A percentile compares a stretch with the other conserved stretches of the same genome.
Conservation (phyloP, 306 rosid species). For the Pyrus pyrifolia region DNA sequence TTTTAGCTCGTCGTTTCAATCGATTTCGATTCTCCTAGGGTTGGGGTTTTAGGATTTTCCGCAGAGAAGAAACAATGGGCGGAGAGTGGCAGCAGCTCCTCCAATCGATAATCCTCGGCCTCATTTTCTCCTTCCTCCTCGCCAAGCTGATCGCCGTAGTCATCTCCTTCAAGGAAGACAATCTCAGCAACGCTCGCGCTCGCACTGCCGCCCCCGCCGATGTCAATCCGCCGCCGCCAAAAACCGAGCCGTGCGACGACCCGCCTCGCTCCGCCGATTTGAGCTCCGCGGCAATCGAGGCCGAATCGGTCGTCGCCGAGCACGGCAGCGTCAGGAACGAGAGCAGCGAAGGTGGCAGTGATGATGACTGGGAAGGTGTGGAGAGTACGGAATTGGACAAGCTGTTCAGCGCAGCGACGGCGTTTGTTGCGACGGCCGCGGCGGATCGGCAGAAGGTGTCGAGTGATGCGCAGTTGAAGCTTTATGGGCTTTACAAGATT, state of each 20-base stretch:
- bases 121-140: constrained; percentile 89
- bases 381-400: constrained; percentile 91
- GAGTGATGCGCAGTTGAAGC: constrained; percentile 65
- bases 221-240: neutral
- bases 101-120: constrained; percentile 71
- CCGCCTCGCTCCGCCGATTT: constrained; percentile 1
- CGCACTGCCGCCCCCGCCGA: neutral
- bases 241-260: neutral
- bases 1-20: neutral
- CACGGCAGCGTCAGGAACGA: constrained; percentile 81
- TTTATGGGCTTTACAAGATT: constrained; percentile 85
- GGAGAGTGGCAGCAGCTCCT: constrained; percentile 76
- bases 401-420: constrained; percentile 82
- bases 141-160: constrained; percentile 88
- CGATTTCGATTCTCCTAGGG: neutral
- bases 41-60: neutral
- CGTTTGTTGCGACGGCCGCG: constrained; percentile 84
- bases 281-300: constrained; percentile 26
- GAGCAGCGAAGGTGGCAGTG: constrained; percentile 29
- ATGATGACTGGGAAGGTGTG: constrained; percentile 98
- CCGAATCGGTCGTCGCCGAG: constrained; percentile 74
- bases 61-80: constrained; percentile 9
- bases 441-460: constrained; percentile 87
- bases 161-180: constrained; percentile 80
- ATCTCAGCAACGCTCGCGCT: constrained; percentile 50